A percentile compares a stretch with the other conserved stretches of the same genome.
phyloP scores from a whole-genome alignment of 2,329 filamentous ascomycete genomes.

The Cercospora sesami region DNA sequence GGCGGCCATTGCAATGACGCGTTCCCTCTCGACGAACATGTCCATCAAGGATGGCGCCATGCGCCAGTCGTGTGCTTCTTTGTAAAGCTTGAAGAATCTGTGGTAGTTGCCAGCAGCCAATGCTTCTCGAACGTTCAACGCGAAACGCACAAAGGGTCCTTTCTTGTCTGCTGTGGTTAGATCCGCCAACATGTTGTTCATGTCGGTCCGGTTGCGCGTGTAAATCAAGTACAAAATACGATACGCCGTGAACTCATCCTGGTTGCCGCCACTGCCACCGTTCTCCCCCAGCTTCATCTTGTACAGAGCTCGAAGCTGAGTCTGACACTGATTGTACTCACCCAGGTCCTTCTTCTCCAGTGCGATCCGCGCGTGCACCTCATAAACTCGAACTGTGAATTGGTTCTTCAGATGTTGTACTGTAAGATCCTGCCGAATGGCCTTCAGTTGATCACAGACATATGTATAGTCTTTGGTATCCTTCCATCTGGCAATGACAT shows the following conservation, averaged over 20 bases:
- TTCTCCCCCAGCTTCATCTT: constrained; percentile 82
- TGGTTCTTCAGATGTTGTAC: constrained; percentile 96
- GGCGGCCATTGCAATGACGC: constrained; percentile 82
- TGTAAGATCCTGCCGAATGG: constrained; percentile 93
- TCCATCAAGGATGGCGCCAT: constrained; percentile 99
- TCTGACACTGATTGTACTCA: constrained; percentile 99
- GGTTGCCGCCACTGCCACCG: constrained; percentile 66
- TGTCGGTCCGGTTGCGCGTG: constrained; percentile 94
- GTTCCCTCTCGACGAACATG: constrained; percentile 95
- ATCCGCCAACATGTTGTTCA: constrained; percentile 98
- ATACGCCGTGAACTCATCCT: constrained; percentile 97
- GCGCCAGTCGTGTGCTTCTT: constrained; percentile 66
- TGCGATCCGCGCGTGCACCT: constrained; percentile 95
- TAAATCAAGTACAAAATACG: constrained; percentile 99
- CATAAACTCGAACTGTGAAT: constrained; percentile 94
- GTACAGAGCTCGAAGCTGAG: constrained; percentile 91
- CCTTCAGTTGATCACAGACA: constrained; percentile 99
- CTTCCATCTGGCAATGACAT: constrained; percentile 93
- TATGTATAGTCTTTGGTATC: constrained; percentile 92
- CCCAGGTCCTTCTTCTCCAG: constrained; percentile 97
- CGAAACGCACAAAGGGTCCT: constrained; percentile 82
- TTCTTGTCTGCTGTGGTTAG: constrained; percentile 96
- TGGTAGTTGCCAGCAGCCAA: constrained; percentile 95
- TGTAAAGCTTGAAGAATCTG: constrained; percentile 94
- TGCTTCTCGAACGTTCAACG: constrained; percentile 84